phyloP scores from a whole-genome alignment of 169 alveolate genomes.

The Cryptosporidium baileyi region DNA sequence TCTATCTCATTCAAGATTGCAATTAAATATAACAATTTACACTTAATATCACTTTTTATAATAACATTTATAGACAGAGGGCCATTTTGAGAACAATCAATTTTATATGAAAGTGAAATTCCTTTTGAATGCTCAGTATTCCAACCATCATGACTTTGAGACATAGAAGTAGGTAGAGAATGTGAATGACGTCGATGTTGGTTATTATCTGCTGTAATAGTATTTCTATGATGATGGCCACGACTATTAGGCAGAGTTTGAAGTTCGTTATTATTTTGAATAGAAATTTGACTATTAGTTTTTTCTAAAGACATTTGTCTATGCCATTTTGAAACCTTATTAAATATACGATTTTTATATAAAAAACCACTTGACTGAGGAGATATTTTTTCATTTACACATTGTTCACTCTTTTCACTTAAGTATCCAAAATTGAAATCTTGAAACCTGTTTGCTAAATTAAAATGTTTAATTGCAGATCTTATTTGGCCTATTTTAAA shows the following conservation, averaged over 20 bases:
- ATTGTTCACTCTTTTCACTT: not conserved
- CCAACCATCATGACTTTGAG: not conserved
- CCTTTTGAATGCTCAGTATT: constrained; percentile 53
- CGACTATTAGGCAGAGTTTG: not conserved
- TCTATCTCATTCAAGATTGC: constrained; percentile 58
- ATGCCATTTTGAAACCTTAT: constrained; percentile 18
- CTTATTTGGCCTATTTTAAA: constrained; percentile 46
- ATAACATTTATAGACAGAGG: constrained; percentile 24
- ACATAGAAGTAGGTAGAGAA: too few relatives aligned
- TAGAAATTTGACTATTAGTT: not conserved
- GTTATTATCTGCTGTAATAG: not conserved
- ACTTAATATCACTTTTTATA: constrained; percentile 41
- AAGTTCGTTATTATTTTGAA: not conserved
- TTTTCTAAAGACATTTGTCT: constrained; percentile 5
- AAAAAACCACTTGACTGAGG: not conserved
- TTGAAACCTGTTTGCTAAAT: constrained; percentile 42
- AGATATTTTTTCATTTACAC: not conserved
- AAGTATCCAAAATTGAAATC: constrained; percentile 47
- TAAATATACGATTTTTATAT: not conserved
- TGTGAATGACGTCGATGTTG: not conserved
- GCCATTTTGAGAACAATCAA: constrained; percentile 39
- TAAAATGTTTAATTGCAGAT: constrained; percentile 26
- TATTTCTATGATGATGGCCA: constrained; percentile 3
- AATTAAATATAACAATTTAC: constrained; percentile 36
- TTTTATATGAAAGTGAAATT: constrained; percentile 14